A percentile compares a stretch with the other conserved stretches of the same genome.
These are phyloP conservation scores for Spathaspora passalidarum DNA, from an alignment of 805 yeast genomes.

Conservation along the genomic window DNA sequence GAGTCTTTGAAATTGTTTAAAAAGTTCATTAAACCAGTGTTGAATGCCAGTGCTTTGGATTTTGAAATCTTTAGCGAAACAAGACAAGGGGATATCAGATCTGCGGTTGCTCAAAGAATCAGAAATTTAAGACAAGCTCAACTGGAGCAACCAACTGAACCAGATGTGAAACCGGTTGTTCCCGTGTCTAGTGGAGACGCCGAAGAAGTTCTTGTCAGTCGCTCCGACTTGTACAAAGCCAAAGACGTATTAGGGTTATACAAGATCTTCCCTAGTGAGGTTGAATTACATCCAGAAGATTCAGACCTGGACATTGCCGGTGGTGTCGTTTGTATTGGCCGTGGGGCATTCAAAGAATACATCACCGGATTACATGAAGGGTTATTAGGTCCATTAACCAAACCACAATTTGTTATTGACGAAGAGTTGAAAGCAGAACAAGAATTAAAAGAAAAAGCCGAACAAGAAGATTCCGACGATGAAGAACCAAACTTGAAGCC, in stretches of 20 bases:
- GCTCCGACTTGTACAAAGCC: conserved; percentile 38
- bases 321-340: conserved; percentile 87
- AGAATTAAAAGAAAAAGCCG: conserved; percentile 34
- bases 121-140: conserved; percentile 54
- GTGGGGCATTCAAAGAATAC: conserved; percentile 96
- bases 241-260: conserved; percentile 59
- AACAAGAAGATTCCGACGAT: conserved; percentile 12
- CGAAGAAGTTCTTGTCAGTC: conserved; percentile 20
- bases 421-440: conserved; percentile 15
- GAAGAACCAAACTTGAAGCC: conserved; percentile 27
- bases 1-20: conserved; percentile 71
- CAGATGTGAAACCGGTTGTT: conserved; percentile 6
- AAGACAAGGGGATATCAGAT: conserved; percentile 87
- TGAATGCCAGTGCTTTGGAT: conserved; percentile 82
- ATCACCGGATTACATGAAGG: conserved; percentile 92
- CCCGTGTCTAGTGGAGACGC: conserved; percentile 16
- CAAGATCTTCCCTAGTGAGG: conserved; percentile 20
- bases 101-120: conserved; percentile 76
- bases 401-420: conserved; percentile 24
- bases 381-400: conserved; percentile 79
- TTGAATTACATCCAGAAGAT: conserved; percentile 46
- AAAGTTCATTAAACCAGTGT: conserved; percentile 78
- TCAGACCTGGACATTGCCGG: conserved; percentile 54
- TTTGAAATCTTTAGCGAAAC: conserved; percentile 72
- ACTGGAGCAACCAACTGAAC: conserved; percentile 4